A percentile compares a stretch with the other conserved stretches of the same genome.
phyloP scores from a whole-genome alignment of 1,139 yeast species.

The Nematodospora anomalae region DNA sequence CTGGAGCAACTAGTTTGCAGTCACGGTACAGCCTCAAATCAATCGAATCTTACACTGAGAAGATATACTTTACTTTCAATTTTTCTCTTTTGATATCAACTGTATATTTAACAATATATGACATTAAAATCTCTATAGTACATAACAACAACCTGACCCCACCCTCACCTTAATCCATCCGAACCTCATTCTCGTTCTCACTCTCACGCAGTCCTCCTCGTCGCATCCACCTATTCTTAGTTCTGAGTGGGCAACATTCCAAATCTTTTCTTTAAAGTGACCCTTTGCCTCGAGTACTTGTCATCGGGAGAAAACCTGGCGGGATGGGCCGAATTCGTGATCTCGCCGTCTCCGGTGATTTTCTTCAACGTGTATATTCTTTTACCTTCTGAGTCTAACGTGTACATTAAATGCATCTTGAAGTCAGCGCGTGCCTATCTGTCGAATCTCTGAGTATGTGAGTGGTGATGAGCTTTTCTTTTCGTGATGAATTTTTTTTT shows the following conservation, averaged over 20 bases:
- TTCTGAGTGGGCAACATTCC: slow-evolving; percentile 83
- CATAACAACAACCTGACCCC: not conserved
- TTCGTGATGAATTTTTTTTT: not conserved
- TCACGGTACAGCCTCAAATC: no score
- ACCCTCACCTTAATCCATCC: not conserved
- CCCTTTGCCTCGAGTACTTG: slow-evolving; percentile 98
- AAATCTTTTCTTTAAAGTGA: slow-evolving; percentile 93
- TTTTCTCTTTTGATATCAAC: not conserved
- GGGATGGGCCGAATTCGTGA: slow-evolving; percentile 98
- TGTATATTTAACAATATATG: no score
- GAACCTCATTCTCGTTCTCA: no score
- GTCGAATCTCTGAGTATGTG: no score
- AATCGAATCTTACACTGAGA: no score
- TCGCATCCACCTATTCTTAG: no score
- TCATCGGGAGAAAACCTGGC: slow-evolving; percentile 99
- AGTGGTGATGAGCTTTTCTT: not conserved
- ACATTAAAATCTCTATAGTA: not conserved
- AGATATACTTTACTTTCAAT: not conserved
- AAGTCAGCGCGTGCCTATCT: not conserved
- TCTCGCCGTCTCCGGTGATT: slow-evolving; percentile 78
- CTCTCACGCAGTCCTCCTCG: not conserved
- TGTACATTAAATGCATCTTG: slow-evolving; percentile 98
- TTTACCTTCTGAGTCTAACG: slow-evolving; percentile 90
- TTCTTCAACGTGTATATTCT: slow-evolving; percentile 92
- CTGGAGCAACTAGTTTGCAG: no score